Percentiles rank a stretch among this genome's conserved stretches.
Conservation (phyloP, 2,329 filamentous ascomycete species). For the Lasiodiplodia gonubiensis region DNA sequence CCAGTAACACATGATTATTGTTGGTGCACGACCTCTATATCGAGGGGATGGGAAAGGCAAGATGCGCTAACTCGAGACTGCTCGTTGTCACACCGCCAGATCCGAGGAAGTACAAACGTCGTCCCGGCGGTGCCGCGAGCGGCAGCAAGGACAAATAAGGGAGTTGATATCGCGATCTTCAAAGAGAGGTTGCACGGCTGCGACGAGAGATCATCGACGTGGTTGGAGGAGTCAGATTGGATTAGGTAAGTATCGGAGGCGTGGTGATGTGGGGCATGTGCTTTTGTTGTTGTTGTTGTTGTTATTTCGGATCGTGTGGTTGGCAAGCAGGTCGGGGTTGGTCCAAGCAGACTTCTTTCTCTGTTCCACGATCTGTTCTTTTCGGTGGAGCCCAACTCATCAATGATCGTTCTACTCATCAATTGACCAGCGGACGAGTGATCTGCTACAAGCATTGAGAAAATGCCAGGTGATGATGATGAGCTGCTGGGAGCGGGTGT, state of each 20-base stretch:
- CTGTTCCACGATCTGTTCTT: not conserved
- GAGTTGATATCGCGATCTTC: not conserved
- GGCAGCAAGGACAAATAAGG: not conserved
- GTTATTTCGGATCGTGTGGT: not conserved
- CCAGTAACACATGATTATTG: too few species aligned
- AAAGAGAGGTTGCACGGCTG: not conserved
- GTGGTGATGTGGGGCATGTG: not conserved
- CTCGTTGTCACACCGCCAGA: constrained; percentile 4
- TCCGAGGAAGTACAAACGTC: constrained; percentile 27
- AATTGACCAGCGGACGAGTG: not conserved
- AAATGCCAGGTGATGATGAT: not conserved
- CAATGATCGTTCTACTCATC: too few species aligned
- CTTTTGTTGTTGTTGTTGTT: not conserved
- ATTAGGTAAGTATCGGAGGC: not conserved
- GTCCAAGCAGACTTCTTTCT: not conserved
- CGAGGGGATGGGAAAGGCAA: not conserved
- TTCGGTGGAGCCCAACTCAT: too few species aligned
- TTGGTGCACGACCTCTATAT: too few species aligned
- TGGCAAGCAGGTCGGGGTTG: not conserved
- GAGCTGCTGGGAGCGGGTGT: not conserved
- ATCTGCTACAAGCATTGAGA: not conserved
- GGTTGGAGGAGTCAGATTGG: not conserved
- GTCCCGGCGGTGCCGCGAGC: not conserved
- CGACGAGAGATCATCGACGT: not conserved
- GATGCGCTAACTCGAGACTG: constrained; percentile 1